These are phyloP conservation scores for Picocystis sp. DNA, from an alignment of 163 green algal species.

Conservation along the genomic window DNA sequence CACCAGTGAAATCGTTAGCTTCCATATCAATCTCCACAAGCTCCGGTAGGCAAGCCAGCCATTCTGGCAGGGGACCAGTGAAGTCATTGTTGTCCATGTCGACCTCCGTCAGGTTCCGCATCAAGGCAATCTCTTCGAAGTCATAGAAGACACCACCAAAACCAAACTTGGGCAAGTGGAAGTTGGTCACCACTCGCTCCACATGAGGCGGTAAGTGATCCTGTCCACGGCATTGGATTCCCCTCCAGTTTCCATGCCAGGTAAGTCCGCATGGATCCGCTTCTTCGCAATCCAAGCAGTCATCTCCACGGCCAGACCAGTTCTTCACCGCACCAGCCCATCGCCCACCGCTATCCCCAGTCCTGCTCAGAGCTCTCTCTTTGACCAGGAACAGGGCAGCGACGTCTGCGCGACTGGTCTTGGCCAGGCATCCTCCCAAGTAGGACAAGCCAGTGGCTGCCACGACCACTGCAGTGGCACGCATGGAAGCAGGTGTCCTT, in stretches of 20 bases:
- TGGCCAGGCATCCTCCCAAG: background rate
- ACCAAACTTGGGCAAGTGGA: constrained; percentile 4
- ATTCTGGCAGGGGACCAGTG: constrained; percentile 2
- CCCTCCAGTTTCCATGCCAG: constrained; percentile 6
- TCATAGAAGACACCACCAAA: constrained; percentile 3
- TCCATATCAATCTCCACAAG: constrained; percentile 7
- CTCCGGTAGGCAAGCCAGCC: constrained; percentile 3
- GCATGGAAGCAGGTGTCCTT: too few species aligned
- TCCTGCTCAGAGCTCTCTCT: background rate
- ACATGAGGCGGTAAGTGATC: background rate
- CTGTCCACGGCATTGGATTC: constrained; percentile 2
- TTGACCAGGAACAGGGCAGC: constrained; percentile 1
- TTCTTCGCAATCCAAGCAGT: constrained; percentile 3
- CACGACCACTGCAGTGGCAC: too few species aligned
- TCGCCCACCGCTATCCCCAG: background rate
- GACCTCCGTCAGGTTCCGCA: constrained; percentile 4
- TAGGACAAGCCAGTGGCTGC: too few species aligned
- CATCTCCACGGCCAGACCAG: constrained; percentile 4
- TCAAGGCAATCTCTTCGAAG: background rate
- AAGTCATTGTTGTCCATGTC: constrained; percentile 5
- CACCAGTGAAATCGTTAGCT: constrained; percentile 6
- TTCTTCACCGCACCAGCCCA: constrained; percentile 2
- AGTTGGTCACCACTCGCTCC: constrained; percentile 4
- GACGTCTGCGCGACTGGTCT: background rate
- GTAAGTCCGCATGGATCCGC: background rate